Evolutionary conservation across 2,329 filamentous ascomycete species (phyloP).

Genomic region (Periconia sp.): DNA sequence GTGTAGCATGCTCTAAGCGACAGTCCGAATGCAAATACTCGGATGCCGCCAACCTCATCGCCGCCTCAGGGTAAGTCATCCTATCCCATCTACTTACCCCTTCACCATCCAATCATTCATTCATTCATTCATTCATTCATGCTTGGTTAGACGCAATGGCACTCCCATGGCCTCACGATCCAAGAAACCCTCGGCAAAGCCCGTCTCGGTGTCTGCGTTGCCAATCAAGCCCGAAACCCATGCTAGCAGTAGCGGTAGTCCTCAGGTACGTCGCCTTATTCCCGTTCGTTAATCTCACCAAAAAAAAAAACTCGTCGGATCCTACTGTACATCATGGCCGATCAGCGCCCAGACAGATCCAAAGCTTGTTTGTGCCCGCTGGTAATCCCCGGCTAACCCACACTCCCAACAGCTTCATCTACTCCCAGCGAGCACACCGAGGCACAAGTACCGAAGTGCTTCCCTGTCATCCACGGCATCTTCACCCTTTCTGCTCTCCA

Average conservation of each 20-base stretch:
- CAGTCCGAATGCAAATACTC: conserved; percentile 77
- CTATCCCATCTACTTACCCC: too few species aligned
- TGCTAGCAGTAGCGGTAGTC: conserved; percentile 15
- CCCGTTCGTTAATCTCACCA: conserved; percentile 5
- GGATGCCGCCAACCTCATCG: conserved; percentile 71
- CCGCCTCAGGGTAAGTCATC: conserved; percentile 59
- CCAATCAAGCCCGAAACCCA: conserved; percentile 28
- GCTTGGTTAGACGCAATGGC: conserved; percentile 31
- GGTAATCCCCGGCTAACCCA: not conserved
- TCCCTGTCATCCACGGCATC: conserved; percentile 44
- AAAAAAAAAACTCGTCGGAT: too few species aligned
- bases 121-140: too few species aligned
- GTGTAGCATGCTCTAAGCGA: conserved; percentile 67
- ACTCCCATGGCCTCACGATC: conserved; percentile 26
- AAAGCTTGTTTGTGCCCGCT: not conserved
- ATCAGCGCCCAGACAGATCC: conserved; percentile 6
- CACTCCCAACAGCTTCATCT: conserved; percentile 21
- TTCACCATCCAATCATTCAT: too few species aligned
- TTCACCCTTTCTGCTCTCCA: conserved; percentile 64
- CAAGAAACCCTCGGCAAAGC: conserved; percentile 33
- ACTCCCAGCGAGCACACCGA: conserved; percentile 31
- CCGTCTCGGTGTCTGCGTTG: conserved; percentile 14
- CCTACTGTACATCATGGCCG: conserved; percentile 1
- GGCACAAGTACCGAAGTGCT: conserved; percentile 33
- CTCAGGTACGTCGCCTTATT: conserved; percentile 3